A percentile compares a stretch with the other conserved stretches of the same genome.
Evolutionary conservation across 2,329 filamentous ascomycete species (phyloP).

Genomic region (Ophiostoma fasciatum): DNA sequence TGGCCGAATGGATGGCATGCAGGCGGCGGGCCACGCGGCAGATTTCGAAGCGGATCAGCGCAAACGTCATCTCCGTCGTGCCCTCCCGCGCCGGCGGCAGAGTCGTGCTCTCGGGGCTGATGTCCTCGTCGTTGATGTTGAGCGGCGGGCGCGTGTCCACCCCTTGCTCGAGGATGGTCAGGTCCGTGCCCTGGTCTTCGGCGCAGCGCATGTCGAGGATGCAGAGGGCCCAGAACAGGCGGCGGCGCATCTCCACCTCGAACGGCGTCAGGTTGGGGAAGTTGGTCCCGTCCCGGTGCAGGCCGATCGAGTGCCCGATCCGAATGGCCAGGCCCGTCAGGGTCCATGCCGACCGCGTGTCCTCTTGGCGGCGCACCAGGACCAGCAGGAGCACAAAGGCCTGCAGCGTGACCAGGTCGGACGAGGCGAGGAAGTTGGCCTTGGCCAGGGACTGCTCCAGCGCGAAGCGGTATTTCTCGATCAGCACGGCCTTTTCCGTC

Average conservation of each 20-base stretch:
- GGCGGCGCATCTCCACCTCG: slow-evolving; percentile 46
- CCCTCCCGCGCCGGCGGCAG: slow-evolving; percentile 32
- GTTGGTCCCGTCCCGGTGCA: slow-evolving; percentile 41
- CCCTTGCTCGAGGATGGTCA: slow-evolving; percentile 28
- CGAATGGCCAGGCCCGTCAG: slow-evolving; percentile 46
- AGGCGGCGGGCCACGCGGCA: slow-evolving; percentile 24
- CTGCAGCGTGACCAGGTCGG: slow-evolving; percentile 45
- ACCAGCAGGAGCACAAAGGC: slow-evolving; percentile 45
- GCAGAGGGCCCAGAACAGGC: slow-evolving; percentile 47
- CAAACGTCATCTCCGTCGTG: slow-evolving; percentile 37
- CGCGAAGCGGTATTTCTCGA: slow-evolving; percentile 34
- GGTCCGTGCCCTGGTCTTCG: slow-evolving; percentile 41
- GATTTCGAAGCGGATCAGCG: slow-evolving; percentile 28
- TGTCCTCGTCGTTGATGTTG: slow-evolving; percentile 42
- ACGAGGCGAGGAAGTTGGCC: slow-evolving; percentile 44
- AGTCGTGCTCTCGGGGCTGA: slow-evolving; percentile 30
- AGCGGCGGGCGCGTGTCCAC: slow-evolving; percentile 40
- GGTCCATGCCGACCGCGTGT: slow-evolving; percentile 44
- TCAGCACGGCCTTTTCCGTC: slow-evolving; percentile 29
- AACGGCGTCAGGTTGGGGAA: slow-evolving; percentile 40
- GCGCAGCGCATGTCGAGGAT: slow-evolving; percentile 45
- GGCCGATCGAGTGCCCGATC: slow-evolving; percentile 37
- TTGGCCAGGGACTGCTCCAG: slow-evolving; percentile 46
- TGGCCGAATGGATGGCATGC: slow-evolving; percentile 22
- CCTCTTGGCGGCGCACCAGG: slow-evolving; percentile 35